These are phyloP conservation scores for Diaporthe capsici DNA, from an alignment of 2,329 filamentous ascomycete species.

Conservation along the genomic window DNA sequence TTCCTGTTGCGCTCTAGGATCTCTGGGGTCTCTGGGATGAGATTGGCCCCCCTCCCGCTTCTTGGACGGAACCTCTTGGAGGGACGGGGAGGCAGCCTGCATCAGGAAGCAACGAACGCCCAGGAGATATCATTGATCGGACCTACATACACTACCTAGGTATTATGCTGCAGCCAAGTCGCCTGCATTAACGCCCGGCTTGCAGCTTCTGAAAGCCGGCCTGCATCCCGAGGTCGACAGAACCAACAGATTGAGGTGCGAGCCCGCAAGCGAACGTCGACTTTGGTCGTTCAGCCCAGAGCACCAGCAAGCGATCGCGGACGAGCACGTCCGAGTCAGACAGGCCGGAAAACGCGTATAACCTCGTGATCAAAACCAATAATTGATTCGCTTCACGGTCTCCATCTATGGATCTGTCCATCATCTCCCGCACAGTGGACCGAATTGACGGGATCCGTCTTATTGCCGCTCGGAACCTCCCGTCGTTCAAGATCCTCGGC, in stretches of 20 bases:
- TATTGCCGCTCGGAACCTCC: conserved; percentile 10
- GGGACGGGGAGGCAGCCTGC: neutral
- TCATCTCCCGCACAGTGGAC: neutral
- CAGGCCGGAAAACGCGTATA: neutral
- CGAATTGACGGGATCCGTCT: no score
- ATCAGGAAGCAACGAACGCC: conserved; percentile 1
- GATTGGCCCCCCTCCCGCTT: neutral
- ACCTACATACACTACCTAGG: neutral
- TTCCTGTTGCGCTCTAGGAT: conserved; percentile 26
- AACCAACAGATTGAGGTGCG: neutral
- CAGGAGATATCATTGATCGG: neutral
- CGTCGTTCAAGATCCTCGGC: neutral
- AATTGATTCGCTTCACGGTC: conserved; percentile 1
- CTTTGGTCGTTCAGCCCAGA: neutral
- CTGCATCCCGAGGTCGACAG: conserved; percentile 10
- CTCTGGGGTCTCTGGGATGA: neutral
- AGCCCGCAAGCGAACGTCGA: neutral
- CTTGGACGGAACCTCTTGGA: neutral
- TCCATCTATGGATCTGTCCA: neutral
- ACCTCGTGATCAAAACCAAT: conserved; percentile 19
- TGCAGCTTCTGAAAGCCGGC: neutral
- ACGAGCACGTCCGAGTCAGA: conserved; percentile 5
- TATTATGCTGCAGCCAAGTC: conserved; percentile 9
- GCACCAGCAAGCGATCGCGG: neutral
- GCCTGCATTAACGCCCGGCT: neutral